phyloP scores from a whole-genome alignment of 768 basidiomycete species.

The Amanita jacksonii region DNA sequence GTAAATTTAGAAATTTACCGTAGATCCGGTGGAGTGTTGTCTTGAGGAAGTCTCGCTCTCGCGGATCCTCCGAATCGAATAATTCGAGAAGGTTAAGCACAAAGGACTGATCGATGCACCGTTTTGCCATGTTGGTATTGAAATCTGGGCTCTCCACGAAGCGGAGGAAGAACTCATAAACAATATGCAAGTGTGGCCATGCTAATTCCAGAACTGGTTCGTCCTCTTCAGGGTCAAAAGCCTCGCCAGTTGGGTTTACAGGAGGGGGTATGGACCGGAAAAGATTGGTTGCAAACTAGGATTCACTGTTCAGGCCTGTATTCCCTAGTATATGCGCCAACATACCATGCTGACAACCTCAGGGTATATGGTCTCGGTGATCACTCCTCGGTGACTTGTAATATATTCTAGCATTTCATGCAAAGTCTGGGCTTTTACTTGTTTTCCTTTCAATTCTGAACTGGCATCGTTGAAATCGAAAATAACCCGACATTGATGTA shows the following conservation, averaged over 20 bases:
- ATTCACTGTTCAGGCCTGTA: slow-evolving; percentile 11
- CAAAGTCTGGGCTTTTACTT: slow-evolving; percentile 95
- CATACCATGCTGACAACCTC: slow-evolving; percentile 97
- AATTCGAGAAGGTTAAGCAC: slow-evolving; percentile 95
- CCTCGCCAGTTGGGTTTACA: slow-evolving; percentile 96
- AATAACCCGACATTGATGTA: slow-evolving; percentile 91
- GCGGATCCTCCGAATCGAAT: slow-evolving; percentile 97
- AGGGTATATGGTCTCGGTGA: slow-evolving; percentile 96
- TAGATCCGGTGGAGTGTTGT: slow-evolving; percentile 98
- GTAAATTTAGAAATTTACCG: slow-evolving; percentile 97
- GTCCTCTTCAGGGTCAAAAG: slow-evolving; percentile 99
- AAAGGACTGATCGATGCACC: slow-evolving; percentile 93
- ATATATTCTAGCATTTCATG: slow-evolving; percentile 99
- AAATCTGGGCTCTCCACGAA: slow-evolving; percentile 98
- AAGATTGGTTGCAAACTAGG: slow-evolving; percentile 92
- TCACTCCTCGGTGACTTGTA: slow-evolving; percentile 90
- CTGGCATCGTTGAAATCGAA: slow-evolving; percentile 99
- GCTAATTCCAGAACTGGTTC: slow-evolving; percentile 98
- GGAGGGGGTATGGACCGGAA: slow-evolving; percentile 99
- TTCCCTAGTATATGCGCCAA: slow-evolving; percentile 9
- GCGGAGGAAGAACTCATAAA: slow-evolving; percentile 99
- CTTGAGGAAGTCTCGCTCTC: slow-evolving; percentile 98
- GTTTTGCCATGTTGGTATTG: slow-evolving; percentile 95
- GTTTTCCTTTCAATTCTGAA: slow-evolving; percentile 92
- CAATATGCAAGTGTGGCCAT: slow-evolving; percentile 98